Evolutionary conservation across 805 yeast genomes (phyloP).

Genomic region (Lachancea sp.): DNA sequence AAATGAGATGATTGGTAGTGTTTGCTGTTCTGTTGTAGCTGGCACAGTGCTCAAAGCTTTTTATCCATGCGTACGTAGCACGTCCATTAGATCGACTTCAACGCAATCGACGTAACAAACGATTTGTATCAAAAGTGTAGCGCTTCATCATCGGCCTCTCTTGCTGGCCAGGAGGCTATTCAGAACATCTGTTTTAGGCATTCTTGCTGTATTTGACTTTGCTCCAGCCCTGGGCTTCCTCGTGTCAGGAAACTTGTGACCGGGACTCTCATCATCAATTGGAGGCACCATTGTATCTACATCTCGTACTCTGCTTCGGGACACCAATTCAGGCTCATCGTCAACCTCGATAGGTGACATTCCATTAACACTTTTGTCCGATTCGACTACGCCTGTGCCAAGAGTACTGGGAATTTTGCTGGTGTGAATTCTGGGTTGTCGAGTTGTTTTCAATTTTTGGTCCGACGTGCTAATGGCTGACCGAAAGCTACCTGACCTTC

Average conservation of each 20-base stretch:
- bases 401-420: not conserved
- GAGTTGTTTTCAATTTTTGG: not conserved
- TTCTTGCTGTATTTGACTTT: conserved; percentile 13
- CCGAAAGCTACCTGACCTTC: not conserved
- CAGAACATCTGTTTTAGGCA: conserved; percentile 31
- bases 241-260: not conserved
- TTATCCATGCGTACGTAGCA: too few species aligned
- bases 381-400: not conserved
- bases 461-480: not conserved
- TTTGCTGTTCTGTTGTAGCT: not conserved
- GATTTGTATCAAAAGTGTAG: too few species aligned
- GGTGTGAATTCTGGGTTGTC: not conserved
- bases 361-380: conserved; percentile 12
- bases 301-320: not conserved
- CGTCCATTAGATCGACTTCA: not conserved
- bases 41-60: not conserved
- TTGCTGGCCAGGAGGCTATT: conserved; percentile 26
- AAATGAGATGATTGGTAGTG: not conserved
- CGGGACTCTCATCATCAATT: not conserved
- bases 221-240: not conserved
- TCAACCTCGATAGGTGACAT: conserved; percentile 14
- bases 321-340: not conserved
- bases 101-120: too few species aligned
- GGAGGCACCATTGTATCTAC: conserved; percentile 1
- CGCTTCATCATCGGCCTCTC: not conserved